Base-by-base conservation (phyloP, 2,329 filamentous ascomycete genomes). In the Trichoderma koningiopsis region DNA sequence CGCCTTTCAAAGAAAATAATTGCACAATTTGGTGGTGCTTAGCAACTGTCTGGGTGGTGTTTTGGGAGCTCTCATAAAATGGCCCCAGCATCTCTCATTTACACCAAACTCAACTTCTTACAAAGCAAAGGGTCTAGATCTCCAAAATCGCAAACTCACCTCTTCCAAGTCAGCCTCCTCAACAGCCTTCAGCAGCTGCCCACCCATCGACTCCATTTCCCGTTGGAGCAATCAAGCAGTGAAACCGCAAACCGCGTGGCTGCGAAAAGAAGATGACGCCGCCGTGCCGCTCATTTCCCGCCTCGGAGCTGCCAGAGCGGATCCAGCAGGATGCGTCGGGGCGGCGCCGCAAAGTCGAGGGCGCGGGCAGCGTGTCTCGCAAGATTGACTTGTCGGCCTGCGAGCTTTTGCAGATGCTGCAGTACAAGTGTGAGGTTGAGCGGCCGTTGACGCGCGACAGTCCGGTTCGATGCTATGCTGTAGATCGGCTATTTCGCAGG, bases 401-500 rank as follows among this genome's bases (percentile, higher is more conserved):
- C 77, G 83, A 87, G 75, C 81, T 90, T 69, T 76, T 88, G 68
- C 81, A 83, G 74, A 83, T 90, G 82, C 74, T 87, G 76, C 88
- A 90, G 80, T 90, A 88, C 77, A 82, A 85, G 53, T 91, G 88
- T 76, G 78, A 83, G 71, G 84, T 90, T 55, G 80, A 85, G 72
- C 75, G 82, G 47, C 85, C 86, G 16, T 78, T 82, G 58, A 75
- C 77, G 43, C 76, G 74, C 62, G 77, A 85, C 69, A 85, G 85
- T 68, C 77, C 81, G 0, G 84, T 88, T 56, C 78, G 79, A 69
- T 91, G 88, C 76, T 86, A 81, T 79, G 84, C 86, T 11, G 82
- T 90, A 52, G 83, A 86, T 75, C 83, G 88, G 69, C 81, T 87
- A 75, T 91, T 90, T 76, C 83, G 88, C 70, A 83, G 82, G 88